A percentile compares a stretch with the other conserved stretches of the same genome.
Evolutionary conservation across 495 filamentous ascomycete genomes (phyloP).

Genomic region (Parathielavia appendiculata): DNA sequence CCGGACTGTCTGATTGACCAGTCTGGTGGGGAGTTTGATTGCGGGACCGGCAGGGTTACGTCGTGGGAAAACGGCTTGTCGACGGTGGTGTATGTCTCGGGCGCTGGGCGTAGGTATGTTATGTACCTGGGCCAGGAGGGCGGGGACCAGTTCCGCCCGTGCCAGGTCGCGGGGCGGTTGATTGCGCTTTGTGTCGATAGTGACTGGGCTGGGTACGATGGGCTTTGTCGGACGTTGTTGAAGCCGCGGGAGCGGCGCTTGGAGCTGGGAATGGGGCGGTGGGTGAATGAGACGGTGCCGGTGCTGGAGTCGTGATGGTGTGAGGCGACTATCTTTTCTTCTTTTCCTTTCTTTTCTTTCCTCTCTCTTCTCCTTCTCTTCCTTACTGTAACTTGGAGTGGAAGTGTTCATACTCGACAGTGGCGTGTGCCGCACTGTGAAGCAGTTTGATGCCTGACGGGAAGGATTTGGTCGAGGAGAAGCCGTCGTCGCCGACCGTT

Average conservation of each 20-base stretch:
- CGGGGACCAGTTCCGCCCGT: background rate
- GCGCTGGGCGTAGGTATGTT: background rate
- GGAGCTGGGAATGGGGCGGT: no score
- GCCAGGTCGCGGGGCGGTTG: background rate
- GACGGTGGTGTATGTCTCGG: background rate
- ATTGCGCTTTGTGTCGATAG: background rate
- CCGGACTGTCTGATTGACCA: background rate
- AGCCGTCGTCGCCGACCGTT: background rate
- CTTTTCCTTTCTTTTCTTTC: no score
- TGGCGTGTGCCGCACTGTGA: background rate
- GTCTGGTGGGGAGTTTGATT: background rate
- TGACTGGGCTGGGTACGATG: background rate
- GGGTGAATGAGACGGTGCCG: no score
- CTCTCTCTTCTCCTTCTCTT: no score
- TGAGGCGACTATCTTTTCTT: no score
- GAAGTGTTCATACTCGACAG: conserved; percentile 4
- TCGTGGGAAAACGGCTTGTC: background rate
- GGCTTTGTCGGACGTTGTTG: background rate
- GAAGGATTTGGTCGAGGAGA: conserved; percentile 5
- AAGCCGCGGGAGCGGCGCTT: no score
- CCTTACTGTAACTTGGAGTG: background rate
- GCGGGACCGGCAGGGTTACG: background rate
- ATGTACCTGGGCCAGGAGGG: background rate
- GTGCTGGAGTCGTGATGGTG: no score
- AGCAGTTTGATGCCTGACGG: conserved; percentile 10